phyloP scores from a whole-genome alignment of 495 filamentous ascomycete species.

The Aspergillus affinis region DNA sequence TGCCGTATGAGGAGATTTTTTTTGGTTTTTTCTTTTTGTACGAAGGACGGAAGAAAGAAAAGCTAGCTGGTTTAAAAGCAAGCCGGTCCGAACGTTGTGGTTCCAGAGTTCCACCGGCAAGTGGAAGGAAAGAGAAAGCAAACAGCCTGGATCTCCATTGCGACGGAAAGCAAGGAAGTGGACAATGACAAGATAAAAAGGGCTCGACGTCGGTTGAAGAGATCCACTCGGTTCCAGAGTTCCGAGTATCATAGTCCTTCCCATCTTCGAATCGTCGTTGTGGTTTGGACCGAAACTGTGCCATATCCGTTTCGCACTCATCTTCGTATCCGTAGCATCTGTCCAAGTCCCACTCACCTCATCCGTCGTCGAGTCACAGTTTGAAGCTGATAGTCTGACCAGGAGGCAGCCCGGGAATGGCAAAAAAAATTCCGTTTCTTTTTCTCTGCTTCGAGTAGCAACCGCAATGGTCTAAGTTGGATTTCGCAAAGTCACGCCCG shows the following conservation, averaged over 20 bases:
- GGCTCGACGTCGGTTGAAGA: not conserved
- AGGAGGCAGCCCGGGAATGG: conserved; percentile 21
- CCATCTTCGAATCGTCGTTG: conserved; percentile 13
- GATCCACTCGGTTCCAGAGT: not conserved
- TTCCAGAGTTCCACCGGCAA: conserved; percentile 5
- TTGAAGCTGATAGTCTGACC: conserved; percentile 20
- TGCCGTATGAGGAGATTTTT: not conserved
- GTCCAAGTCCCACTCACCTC: conserved; percentile 17
- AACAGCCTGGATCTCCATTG: conserved; percentile 8
- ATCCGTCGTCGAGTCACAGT: conserved; percentile 12
- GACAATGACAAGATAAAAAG: not conserved
- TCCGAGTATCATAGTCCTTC: not conserved
- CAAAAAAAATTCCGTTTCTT: conserved; percentile 18
- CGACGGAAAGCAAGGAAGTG: not conserved
- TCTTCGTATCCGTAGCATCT: conserved; percentile 22
- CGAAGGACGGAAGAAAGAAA: not conserved
- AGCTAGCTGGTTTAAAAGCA: conserved; percentile 4
- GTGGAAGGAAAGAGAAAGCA: conserved; percentile 9
- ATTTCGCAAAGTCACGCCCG: conserved; percentile 23
- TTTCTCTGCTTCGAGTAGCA: conserved; percentile 23
- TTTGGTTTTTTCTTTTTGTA: not conserved
- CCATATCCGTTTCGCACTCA: conserved; percentile 16
- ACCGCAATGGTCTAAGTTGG: conserved; percentile 20
- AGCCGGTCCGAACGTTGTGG: not conserved
- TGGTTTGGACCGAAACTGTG: conserved; percentile 11